Conservation (phyloP, 1,284 basidiomycete species). For the Phellopilus nigrolimitatus region DNA sequence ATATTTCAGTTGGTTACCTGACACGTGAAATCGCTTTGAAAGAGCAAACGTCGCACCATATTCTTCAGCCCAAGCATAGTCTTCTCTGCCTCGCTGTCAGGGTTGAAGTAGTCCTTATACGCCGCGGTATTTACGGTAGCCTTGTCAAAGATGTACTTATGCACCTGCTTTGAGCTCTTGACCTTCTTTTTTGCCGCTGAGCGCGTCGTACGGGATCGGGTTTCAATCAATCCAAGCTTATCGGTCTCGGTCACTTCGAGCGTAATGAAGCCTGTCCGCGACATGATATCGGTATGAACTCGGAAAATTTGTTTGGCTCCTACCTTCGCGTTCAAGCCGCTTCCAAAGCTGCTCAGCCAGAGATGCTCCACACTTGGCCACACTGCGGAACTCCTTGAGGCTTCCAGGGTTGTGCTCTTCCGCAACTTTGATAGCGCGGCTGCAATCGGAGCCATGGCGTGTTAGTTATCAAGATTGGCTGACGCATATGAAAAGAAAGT, state of each 20-base stretch:
- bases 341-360: conserved; percentile 60
- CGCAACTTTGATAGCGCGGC: conserved; percentile 68
- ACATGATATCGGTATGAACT: neutral
- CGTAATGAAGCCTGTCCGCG: conserved; percentile 53
- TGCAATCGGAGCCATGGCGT: conserved; percentile 29
- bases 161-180: conserved; percentile 48
- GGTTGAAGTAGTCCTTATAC: conserved; percentile 66
- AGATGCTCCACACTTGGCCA: conserved; percentile 49
- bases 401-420: conserved; percentile 47
- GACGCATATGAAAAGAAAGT: conserved; percentile 3
- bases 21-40: conserved; percentile 14
- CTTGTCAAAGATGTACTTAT: conserved; percentile 52
- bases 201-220: conserved; percentile 35
- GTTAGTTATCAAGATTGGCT: conserved; percentile 1
- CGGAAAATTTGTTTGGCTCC: neutral
- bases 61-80: conserved; percentile 53
- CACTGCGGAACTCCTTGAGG: conserved; percentile 50
- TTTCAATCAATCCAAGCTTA: conserved; percentile 45
- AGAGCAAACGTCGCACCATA: conserved; percentile 37
- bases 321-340: conserved; percentile 67
- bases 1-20: conserved; percentile 30
- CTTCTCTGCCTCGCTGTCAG: conserved; percentile 52
- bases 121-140: conserved; percentile 38
- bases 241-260: conserved; percentile 45
- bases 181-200: conserved; percentile 33